phyloP scores from a whole-genome alignment of 208 protist species.

The Acanthamoeba quina region DNA sequence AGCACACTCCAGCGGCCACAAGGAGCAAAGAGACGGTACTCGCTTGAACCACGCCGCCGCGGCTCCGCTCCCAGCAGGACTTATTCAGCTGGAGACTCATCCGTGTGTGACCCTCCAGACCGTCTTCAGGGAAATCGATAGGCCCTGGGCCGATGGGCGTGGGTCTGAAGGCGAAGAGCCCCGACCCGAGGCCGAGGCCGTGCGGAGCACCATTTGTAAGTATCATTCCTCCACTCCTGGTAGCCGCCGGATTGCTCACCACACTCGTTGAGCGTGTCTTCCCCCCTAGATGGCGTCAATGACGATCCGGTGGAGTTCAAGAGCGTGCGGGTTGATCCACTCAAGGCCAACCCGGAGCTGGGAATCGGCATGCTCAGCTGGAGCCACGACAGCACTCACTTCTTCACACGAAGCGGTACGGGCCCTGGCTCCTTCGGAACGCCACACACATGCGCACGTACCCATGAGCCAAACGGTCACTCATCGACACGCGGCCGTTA shows the following conservation, averaged over 20 bases:
- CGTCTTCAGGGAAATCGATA: constrained; percentile 11
- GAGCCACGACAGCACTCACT: constrained; percentile 36
- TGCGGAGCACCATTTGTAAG: not conserved
- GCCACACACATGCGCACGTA: too few relatives aligned
- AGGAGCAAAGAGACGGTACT: not conserved
- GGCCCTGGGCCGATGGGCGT: not conserved
- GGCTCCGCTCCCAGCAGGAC: not conserved
- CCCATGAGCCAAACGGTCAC: too few relatives aligned
- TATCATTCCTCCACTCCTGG: not conserved
- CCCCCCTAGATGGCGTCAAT: not conserved
- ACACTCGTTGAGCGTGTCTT: not conserved
- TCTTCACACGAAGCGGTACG: constrained; percentile 44
- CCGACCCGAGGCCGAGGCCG: not conserved
- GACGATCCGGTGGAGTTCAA: constrained; percentile 30
- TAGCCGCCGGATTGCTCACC: not conserved
- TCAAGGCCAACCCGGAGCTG: constrained; percentile 23
- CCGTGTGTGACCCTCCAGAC: not conserved
- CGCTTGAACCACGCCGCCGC: too few relatives aligned
- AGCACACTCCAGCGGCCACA: not conserved
- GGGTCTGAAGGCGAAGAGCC: not conserved
- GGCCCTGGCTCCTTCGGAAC: not conserved
- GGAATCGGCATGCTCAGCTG: constrained; percentile 62
- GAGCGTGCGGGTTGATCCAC: constrained; percentile 3
- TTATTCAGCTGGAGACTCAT: not conserved
- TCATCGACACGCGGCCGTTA: not conserved